A percentile compares a stretch with the other conserved stretches of the same genome.
phyloP scores from a whole-genome alignment of 495 filamentous ascomycete genomes.

The Penicillium lagena region DNA sequence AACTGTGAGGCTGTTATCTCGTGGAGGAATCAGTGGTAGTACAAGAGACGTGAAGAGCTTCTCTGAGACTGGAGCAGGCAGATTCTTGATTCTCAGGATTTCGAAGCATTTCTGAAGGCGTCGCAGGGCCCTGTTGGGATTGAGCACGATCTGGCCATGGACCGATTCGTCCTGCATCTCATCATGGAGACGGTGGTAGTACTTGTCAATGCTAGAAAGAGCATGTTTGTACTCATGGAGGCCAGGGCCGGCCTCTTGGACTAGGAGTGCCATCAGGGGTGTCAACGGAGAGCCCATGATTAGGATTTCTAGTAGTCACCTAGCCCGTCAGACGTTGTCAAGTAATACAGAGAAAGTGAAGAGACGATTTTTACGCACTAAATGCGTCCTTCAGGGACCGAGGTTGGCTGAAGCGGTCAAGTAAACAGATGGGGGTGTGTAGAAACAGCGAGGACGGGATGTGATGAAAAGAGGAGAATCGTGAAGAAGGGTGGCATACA shows the following conservation, averaged over 20 bases:
- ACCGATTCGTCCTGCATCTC: slow-evolving; percentile 1
- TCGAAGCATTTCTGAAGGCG: slow-evolving; percentile 6
- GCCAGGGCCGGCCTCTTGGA: slow-evolving; percentile 3
- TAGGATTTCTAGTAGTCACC: not conserved
- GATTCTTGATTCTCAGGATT: slow-evolving; percentile 1
- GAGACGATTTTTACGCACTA: no score
- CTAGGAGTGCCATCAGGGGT: not conserved
- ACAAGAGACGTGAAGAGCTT: slow-evolving; percentile 5
- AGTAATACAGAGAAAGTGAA: no score
- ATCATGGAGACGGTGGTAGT: not conserved
- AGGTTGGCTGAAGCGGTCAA: no score
- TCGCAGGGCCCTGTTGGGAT: not conserved
- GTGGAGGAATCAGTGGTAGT: not conserved
- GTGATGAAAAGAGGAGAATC: no score
- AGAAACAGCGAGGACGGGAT: no score
- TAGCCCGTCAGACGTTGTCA: no score
- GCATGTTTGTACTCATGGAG: slow-evolving; percentile 6
- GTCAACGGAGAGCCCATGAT: slow-evolving; percentile 1
- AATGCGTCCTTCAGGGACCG: no score
- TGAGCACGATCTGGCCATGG: slow-evolving; percentile 3
- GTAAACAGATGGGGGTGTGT: no score
- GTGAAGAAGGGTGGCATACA: no score
- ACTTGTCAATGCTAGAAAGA: not conserved
- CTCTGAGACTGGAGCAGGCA: slow-evolving; percentile 2
- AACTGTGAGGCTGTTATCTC: not conserved